Percentiles rank a stretch among this genome's conserved stretches.
Conservation (phyloP, 164 flowering plant genomes). For the Aristolochia contorta region DNA sequence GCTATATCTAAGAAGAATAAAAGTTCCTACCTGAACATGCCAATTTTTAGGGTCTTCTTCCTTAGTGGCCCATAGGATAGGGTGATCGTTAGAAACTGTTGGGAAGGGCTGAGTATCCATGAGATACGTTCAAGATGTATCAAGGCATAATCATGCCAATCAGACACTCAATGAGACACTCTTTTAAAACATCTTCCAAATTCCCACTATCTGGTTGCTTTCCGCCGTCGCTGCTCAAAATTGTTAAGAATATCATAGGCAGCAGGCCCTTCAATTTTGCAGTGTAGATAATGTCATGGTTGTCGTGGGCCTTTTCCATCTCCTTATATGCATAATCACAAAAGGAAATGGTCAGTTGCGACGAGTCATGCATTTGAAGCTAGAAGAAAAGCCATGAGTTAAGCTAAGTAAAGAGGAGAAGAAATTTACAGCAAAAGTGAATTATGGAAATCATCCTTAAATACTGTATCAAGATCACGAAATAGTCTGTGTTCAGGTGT, state of each 20-base stretch:
- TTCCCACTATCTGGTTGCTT: slow-evolving; percentile 61
- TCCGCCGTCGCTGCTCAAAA: slow-evolving; percentile 83
- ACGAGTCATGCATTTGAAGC: too few relatives aligned
- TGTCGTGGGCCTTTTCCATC: slow-evolving; percentile 70
- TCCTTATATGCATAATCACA: slow-evolving; percentile 19
- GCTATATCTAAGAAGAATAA: neutral
- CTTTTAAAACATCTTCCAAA: slow-evolving; percentile 34
- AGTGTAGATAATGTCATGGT: slow-evolving; percentile 90
- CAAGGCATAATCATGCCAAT: slow-evolving; percentile 71
- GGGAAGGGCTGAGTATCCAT: slow-evolving; percentile 73
- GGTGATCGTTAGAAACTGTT: slow-evolving; percentile 19
- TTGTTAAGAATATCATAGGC: slow-evolving; percentile 78
- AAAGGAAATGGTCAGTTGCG: too few relatives aligned
- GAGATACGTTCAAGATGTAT: slow-evolving; percentile 71
- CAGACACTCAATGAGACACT: slow-evolving; percentile 30
- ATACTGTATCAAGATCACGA: slow-evolving; percentile 61
- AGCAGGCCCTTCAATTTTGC: slow-evolving; percentile 75
- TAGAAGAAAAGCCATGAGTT: neutral
- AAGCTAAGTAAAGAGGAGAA: neutral
- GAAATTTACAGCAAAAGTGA: slow-evolving; percentile 68
- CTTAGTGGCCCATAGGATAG: slow-evolving; percentile 33
- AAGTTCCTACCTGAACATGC: slow-evolving; percentile 72
- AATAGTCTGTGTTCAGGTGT: slow-evolving; percentile 79
- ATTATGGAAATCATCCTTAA: slow-evolving; percentile 67
- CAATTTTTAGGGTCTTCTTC: slow-evolving; percentile 64